These are phyloP conservation scores for Selaginella tamariscina DNA, from an alignment of 75 land plant species.

Conservation along the genomic window DNA sequence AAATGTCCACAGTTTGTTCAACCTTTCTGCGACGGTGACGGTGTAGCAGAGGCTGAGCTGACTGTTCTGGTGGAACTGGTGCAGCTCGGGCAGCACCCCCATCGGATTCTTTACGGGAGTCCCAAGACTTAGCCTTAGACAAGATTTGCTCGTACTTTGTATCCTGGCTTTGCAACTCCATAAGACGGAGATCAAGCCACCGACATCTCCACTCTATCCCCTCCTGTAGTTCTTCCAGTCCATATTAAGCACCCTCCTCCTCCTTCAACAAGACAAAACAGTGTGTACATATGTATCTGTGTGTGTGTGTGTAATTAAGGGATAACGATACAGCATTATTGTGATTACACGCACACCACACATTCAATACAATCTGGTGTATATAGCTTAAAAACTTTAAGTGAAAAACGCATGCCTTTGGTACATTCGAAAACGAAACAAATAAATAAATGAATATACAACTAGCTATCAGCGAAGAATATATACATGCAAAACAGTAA, in stretches of 20 bases:
- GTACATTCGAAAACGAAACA: neutral
- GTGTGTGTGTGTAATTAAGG: neutral
- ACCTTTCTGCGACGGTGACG: slow-evolving; percentile 25
- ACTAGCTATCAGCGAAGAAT: neutral
- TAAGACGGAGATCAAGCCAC: slow-evolving; percentile 33
- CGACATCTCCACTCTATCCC: slow-evolving; percentile 42
- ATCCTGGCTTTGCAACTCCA: slow-evolving; percentile 24
- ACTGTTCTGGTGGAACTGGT: neutral
- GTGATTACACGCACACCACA: neutral
- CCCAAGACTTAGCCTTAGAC: neutral
- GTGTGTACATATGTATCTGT: neutral
- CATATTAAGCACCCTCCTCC: slow-evolving; percentile 24
- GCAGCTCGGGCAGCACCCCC: slow-evolving; percentile 11
- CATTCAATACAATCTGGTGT: neutral
- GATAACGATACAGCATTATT: slow-evolving; percentile 10
- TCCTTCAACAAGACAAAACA: slow-evolving; percentile 16
- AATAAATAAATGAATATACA: neutral
- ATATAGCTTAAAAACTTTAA: neutral
- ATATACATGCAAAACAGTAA: neutral
- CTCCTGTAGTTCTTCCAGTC: slow-evolving; percentile 35
- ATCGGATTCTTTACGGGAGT: slow-evolving; percentile 11
- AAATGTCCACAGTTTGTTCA: slow-evolving; percentile 21
- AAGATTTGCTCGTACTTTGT: slow-evolving; percentile 23
- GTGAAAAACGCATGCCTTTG: slow-evolving; percentile 4
- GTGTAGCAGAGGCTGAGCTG: slow-evolving; percentile 11